phyloP scores from a whole-genome alignment of 2,329 filamentous ascomycete genomes.

The Alternaria conjuncta region DNA sequence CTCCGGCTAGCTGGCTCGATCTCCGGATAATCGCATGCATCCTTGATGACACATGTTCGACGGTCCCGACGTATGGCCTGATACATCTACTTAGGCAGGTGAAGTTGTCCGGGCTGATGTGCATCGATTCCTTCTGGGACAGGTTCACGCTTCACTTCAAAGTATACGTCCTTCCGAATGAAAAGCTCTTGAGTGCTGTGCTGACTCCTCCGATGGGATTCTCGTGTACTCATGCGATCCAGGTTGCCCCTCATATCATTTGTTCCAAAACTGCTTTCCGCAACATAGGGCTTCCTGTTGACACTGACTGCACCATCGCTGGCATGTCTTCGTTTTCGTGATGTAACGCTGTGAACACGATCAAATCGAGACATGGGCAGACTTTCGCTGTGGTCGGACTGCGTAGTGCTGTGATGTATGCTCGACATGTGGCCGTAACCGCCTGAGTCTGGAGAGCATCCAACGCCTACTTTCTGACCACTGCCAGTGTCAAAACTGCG shows the following conservation, averaged over 20 bases:
- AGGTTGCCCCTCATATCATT: neutral
- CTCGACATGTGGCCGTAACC: neutral
- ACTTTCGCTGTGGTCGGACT: neutral
- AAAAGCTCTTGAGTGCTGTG: constrained; percentile 32
- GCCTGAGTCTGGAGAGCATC: neutral
- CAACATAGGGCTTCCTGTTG: neutral
- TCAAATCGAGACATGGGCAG: neutral
- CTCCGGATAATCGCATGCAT: no score
- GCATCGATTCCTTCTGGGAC: neutral
- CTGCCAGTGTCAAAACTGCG: neutral
- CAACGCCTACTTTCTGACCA: neutral
- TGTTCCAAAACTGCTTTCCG: neutral
- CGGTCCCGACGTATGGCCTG: no score
- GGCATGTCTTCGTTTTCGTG: neutral
- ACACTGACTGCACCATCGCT: neutral
- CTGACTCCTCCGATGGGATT: constrained; percentile 22
- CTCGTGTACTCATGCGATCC: neutral
- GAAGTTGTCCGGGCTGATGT: neutral
- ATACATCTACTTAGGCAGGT: neutral
- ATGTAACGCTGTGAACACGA: neutral
- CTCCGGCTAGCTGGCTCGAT: no score
- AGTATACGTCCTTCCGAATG: constrained; percentile 30
- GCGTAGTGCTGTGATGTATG: neutral
- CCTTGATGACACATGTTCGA: no score
- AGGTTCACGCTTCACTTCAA: constrained; percentile 21